phyloP scores from a whole-genome alignment of 331 rosid genomes.

The Stylosanthes scabra region DNA sequence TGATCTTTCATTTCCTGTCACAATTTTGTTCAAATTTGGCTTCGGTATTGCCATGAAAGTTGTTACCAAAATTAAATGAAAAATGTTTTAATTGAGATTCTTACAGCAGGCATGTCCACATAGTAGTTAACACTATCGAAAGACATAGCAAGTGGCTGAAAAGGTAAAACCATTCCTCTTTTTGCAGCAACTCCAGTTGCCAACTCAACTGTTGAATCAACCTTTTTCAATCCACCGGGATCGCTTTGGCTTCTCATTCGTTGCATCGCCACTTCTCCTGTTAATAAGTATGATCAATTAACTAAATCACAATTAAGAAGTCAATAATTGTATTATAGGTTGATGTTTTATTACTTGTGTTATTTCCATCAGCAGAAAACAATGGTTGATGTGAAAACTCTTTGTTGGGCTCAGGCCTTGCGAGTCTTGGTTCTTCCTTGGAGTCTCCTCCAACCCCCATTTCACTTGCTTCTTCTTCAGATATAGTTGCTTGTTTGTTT shows the following conservation, averaged over 20 bases:
- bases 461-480: conserved; percentile 56
- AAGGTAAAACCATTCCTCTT: conserved; percentile 95
- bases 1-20: conserved; percentile 86
- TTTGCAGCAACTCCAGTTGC: conserved; percentile 63
- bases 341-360: conserved; percentile 48
- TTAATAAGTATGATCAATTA: conserved; percentile 17
- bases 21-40: too few species aligned
- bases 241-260: conserved; percentile 52
- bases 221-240: conserved; percentile 41
- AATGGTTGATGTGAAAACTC: conserved; percentile 43
- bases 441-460: conserved; percentile 59
- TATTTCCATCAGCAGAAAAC: conserved; percentile 59
- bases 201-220: conserved; percentile 28
- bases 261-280: conserved; percentile 70
- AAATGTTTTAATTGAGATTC: conserved; percentile 24
- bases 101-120: conserved; percentile 93
- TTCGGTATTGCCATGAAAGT: too few species aligned
- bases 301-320: too few species aligned
- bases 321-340: not conserved
- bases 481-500: conserved; percentile 71
- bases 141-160: conserved; percentile 92
- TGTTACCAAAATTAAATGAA: not conserved
- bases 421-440: conserved; percentile 57
- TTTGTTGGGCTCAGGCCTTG: conserved; percentile 49
- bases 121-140: conserved; percentile 79